A percentile compares a stretch with the other conserved stretches of the same genome.
These are phyloP conservation scores for Xylaria palmicola DNA, from an alignment of 495 filamentous ascomycete genomes.

Conservation along the genomic window DNA sequence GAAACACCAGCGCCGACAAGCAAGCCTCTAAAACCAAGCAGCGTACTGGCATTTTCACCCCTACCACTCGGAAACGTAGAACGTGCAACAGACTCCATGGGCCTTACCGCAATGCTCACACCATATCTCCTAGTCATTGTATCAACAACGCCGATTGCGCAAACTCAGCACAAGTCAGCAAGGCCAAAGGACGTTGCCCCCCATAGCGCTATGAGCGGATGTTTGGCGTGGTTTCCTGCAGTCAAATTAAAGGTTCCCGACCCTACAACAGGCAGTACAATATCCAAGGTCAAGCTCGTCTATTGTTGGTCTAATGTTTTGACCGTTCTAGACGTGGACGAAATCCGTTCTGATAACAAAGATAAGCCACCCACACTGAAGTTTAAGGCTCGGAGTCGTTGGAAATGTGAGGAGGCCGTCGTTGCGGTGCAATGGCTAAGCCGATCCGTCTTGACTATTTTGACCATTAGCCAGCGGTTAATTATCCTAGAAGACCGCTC, in stretches of 20 bases:
- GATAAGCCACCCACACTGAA: constrained; percentile 72
- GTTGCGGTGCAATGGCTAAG: constrained; percentile 97
- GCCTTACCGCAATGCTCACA: constrained; percentile 91
- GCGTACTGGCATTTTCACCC: constrained; percentile 87
- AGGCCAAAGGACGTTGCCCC: constrained; percentile 86
- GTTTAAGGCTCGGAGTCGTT: constrained; percentile 82
- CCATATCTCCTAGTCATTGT: constrained; percentile 95
- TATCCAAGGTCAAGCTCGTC: constrained; percentile 81
- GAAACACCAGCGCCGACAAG: constrained; percentile 52
- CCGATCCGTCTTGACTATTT: constrained; percentile 83
- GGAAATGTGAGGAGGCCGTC: constrained; percentile 92
- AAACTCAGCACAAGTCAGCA: constrained; percentile 90
- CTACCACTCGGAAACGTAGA: constrained; percentile 91
- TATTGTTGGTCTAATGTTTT: constrained; percentile 98
- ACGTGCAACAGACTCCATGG: constrained; percentile 81
- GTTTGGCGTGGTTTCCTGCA: constrained; percentile 94
- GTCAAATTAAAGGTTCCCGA: constrained; percentile 83
- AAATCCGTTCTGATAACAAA: constrained; percentile 62
- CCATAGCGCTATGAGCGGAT: constrained; percentile 88
- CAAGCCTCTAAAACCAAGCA: constrained; percentile 84
- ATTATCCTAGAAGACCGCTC: constrained; percentile 87
- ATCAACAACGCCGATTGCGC: constrained; percentile 91
- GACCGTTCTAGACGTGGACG: constrained; percentile 84
- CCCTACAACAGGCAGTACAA: constrained; percentile 48
- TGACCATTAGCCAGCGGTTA: constrained; percentile 90